These are phyloP conservation scores for Aspergillus indologenus DNA, from an alignment of 495 filamentous ascomycete genomes.

Conservation along the genomic window DNA sequence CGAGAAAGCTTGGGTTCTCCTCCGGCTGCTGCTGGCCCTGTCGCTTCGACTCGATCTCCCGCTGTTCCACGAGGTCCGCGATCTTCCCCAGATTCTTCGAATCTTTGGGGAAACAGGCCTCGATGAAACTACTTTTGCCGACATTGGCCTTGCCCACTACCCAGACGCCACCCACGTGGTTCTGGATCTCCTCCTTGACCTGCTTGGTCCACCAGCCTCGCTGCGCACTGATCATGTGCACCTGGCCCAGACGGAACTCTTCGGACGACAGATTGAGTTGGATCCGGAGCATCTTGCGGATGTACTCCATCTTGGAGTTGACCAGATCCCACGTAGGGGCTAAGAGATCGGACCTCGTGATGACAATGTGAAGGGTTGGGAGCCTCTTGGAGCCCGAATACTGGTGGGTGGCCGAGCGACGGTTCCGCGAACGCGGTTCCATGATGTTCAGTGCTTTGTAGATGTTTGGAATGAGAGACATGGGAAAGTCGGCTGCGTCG, in stretches of 20 bases:
- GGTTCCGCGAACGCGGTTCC: constrained; percentile 70
- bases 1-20: constrained; percentile 14
- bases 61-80: constrained; percentile 32
- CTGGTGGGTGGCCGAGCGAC: constrained; percentile 60
- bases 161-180: constrained; percentile 85
- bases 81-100: constrained; percentile 48
- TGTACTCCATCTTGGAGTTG: constrained; percentile 76
- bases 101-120: constrained; percentile 81
- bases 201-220: constrained; percentile 83
- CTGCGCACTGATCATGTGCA: constrained; percentile 79
- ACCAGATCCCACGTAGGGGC: constrained; percentile 77
- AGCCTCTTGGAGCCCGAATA: constrained; percentile 61
- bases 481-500: constrained; percentile 96
- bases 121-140: constrained; percentile 89
- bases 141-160: constrained; percentile 98
- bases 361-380: constrained; percentile 73
- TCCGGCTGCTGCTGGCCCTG: constrained; percentile 16
- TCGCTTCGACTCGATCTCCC: constrained; percentile 22
- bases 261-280: constrained; percentile 59
- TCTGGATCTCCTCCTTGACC: constrained; percentile 78
- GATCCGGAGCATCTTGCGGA: constrained; percentile 68
- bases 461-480: constrained; percentile 75
- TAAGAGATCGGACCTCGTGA: constrained; percentile 84
- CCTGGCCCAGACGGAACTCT: constrained; percentile 72
- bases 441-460: constrained; percentile 55